Base-by-base conservation (phyloP, 352 stramenopile species). In the Phytopythium montanum region DNA sequence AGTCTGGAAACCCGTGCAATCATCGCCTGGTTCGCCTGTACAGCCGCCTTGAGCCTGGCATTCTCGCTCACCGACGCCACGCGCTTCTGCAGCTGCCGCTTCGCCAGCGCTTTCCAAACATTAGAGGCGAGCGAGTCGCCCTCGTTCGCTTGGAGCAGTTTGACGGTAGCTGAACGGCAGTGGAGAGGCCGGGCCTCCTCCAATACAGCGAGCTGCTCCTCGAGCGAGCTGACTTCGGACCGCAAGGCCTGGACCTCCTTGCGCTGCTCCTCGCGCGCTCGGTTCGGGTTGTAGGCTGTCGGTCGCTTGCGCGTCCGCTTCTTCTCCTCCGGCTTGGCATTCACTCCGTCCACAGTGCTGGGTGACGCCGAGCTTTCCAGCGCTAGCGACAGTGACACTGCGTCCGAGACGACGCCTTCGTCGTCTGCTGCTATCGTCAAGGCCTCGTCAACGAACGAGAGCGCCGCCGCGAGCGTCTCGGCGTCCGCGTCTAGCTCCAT, bases 241-340 rank as follows among this genome's bases (percentile, higher is more conserved):
- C 67, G 56, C 3, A 42, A 42, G 31, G 50, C 54, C 10, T 59
- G 52, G 39, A 56, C 53, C 50, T 70, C 56, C 21, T 56, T 59
- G 29, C 67, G 65, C 25, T 69, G 59, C 53, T 71, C 64, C 31
- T 71, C 59, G 8, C 67, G 59, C 52, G 63, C 61, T 5, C 64
- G 67, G 28, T 71, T 56, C 19, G 50, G 31, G 25, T 56, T 56
- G 50, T 56, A 56, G 31, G 14, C 19, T 38, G 33, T 19, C 33
- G 33, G 33, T 38, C 33, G 33, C 33, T 38, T 38, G 1, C 33
- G 33, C 33, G 33, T 38, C 33, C 0, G 33, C 33, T 38, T 38
- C 33, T 38, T 38, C 33, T 2, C 14, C 33, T 2, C 33, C 33
- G 33, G 33, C 33, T 38, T 38, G 33, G 33, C 5, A 8, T 8